These are phyloP conservation scores for Domatiomyces globalis DNA, from an alignment of 2,329 filamentous ascomycete species.

Conservation along the genomic window DNA sequence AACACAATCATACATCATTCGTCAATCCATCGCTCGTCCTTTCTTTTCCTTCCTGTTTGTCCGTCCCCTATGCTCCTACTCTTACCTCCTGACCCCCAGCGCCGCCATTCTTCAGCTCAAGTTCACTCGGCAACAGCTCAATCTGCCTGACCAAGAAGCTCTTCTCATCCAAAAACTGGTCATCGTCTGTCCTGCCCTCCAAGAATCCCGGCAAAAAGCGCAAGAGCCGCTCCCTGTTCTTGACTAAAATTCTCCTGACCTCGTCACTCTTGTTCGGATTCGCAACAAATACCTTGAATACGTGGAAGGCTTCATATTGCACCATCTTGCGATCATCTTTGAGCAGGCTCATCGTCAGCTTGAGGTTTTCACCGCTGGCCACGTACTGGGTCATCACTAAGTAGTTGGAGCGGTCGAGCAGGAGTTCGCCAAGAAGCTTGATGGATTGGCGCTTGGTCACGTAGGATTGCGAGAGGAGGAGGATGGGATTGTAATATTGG, in stretches of 20 bases:
- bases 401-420: constrained; percentile 92
- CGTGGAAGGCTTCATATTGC: constrained; percentile 97
- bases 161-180: constrained; percentile 96
- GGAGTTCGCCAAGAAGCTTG: constrained; percentile 86
- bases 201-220: constrained; percentile 83
- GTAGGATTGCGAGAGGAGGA: constrained; percentile 88
- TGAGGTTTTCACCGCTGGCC: constrained; percentile 85
- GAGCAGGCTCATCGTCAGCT: constrained; percentile 94
- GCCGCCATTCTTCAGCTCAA: background rate
- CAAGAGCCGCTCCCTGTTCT: constrained; percentile 84
- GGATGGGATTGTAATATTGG: constrained; percentile 52
- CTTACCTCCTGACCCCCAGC: background rate
- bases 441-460: constrained; percentile 97
- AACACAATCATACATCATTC: background rate
- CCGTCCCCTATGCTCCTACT: background rate
- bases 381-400: constrained; percentile 97
- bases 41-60: background rate
- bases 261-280: constrained; percentile 97
- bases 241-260: constrained; percentile 87
- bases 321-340: constrained; percentile 97
- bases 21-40: background rate
- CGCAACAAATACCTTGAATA: constrained; percentile 98
- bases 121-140: constrained; percentile 24
- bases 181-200: constrained; percentile 88
- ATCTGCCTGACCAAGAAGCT: constrained; percentile 96